Evolutionary conservation across 805 yeast genomes (phyloP).

Genomic region (Barnettozyma wickerhamii): DNA sequence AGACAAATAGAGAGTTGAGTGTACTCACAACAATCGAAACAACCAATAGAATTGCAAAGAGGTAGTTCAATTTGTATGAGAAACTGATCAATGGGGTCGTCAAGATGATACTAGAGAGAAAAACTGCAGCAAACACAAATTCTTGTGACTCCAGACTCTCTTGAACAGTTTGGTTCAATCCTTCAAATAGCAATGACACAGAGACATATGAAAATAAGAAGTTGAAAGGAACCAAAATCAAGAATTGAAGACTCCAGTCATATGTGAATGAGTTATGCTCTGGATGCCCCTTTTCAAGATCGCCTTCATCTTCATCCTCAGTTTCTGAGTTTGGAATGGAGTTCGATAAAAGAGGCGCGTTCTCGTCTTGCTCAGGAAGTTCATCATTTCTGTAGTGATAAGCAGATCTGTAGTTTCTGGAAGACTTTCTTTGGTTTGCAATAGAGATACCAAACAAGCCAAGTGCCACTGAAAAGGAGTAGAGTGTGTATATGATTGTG

Average conservation of each 20-base stretch:
- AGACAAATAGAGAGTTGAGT: constrained; percentile 32
- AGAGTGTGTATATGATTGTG: constrained; percentile 41
- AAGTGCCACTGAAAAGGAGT: constrained; percentile 42
- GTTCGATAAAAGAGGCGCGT: constrained; percentile 31
- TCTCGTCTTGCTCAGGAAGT: constrained; percentile 20
- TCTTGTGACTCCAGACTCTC: constrained; percentile 49
- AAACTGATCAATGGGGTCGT: constrained; percentile 61
- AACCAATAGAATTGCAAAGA: constrained; percentile 39
- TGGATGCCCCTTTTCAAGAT: constrained; percentile 14
- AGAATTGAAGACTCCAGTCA: constrained; percentile 79
- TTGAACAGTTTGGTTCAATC: constrained; percentile 64
- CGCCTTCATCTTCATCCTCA: constrained; percentile 9
- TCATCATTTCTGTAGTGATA: neutral
- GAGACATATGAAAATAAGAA: constrained; percentile 52
- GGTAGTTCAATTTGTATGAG: constrained; percentile 58
- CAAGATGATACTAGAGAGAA: constrained; percentile 33
- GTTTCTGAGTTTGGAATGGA: constrained; percentile 15
- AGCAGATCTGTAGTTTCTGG: neutral
- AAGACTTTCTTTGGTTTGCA: constrained; percentile 23
- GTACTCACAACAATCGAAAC: constrained; percentile 36
- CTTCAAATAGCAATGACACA: constrained; percentile 50
- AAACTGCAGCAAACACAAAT: constrained; percentile 32
- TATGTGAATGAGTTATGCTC: constrained; percentile 45
- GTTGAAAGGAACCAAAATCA: constrained; percentile 63
- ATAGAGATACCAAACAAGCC: constrained; percentile 43